Conservation (phyloP, 352 stramenopile species). For the Thalassiosira hispida region DNA sequence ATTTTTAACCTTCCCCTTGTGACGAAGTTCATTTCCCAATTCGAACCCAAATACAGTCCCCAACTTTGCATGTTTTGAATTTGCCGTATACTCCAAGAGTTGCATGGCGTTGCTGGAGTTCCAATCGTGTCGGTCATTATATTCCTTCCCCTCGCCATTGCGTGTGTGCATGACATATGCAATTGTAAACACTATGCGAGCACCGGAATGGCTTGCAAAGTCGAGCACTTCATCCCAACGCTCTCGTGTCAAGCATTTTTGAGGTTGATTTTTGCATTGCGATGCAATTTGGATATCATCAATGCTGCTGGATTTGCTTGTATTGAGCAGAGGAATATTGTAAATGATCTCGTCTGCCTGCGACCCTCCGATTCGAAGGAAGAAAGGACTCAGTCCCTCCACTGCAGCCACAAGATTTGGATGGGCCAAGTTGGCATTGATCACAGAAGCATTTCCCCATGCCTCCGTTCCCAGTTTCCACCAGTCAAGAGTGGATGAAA, state of each 20-base stretch:
- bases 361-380: constrained; percentile 49
- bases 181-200: constrained; percentile 45
- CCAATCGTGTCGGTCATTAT: constrained; percentile 45
- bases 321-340: constrained; percentile 12
- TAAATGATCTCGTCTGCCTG: constrained; percentile 52
- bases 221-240: constrained; percentile 42
- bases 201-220: constrained; percentile 30
- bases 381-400: constrained; percentile 23
- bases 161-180: constrained; percentile 40
- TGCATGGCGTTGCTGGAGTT: constrained; percentile 31
- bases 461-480: constrained; percentile 21
- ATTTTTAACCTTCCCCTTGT: constrained; percentile 36
- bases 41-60: constrained; percentile 35
- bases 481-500: constrained; percentile 51
- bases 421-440: constrained; percentile 40
- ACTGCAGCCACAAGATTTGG: constrained; percentile 23
- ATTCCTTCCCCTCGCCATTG: neutral
- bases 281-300: neutral
- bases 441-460: constrained; percentile 45
- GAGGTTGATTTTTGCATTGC: constrained; percentile 9
- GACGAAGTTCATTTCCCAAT: constrained; percentile 37
- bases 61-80: constrained; percentile 9
- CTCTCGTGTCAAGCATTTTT: constrained; percentile 33
- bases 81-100: constrained; percentile 38
- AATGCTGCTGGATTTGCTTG: neutral